Evolutionary conservation across 768 basidiomycete species (phyloP).

Genomic region (Strobilomyces confusus): DNA sequence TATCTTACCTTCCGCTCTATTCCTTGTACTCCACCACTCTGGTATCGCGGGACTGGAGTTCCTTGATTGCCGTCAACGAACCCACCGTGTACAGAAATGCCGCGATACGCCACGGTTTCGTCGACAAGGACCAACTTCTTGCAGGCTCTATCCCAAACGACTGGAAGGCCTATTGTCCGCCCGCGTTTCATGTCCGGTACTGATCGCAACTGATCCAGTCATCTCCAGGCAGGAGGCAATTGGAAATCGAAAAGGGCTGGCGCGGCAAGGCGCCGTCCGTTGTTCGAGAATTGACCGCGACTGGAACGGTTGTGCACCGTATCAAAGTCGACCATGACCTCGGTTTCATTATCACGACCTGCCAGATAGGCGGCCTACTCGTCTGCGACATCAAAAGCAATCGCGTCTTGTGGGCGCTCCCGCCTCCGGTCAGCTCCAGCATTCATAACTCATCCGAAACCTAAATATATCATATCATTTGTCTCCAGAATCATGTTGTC

Average conservation of each 20-base stretch:
- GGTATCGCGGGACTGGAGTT: slow-evolving; percentile 45
- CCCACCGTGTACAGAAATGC: slow-evolving; percentile 54
- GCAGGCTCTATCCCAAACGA: slow-evolving; percentile 29
- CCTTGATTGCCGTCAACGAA: slow-evolving; percentile 46
- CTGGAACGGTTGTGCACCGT: slow-evolving; percentile 52
- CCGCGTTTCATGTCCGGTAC: not conserved
- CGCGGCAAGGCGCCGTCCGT: slow-evolving; percentile 44
- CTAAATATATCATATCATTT: not conserved
- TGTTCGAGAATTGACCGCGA: slow-evolving; percentile 31
- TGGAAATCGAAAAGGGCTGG: slow-evolving; percentile 51
- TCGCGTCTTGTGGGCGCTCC: slow-evolving; percentile 58
- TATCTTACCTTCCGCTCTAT: slow-evolving; percentile 48
- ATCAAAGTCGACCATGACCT: slow-evolving; percentile 71
- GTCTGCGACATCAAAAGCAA: slow-evolving; percentile 54
- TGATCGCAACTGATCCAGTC: slow-evolving; percentile 10
- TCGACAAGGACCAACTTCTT: slow-evolving; percentile 32
- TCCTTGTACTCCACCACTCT: slow-evolving; percentile 35
- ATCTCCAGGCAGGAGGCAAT: slow-evolving; percentile 42
- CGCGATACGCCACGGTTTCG: slow-evolving; percentile 49
- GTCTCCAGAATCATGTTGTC: slow-evolving; percentile 9
- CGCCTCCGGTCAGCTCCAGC: slow-evolving; percentile 40
- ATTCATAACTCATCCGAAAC: not conserved
- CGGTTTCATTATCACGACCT: slow-evolving; percentile 58
- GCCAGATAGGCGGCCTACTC: slow-evolving; percentile 47
- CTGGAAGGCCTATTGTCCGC: slow-evolving; percentile 63